A percentile compares a stretch with the other conserved stretches of the same genome.
phyloP scores from a whole-genome alignment of 108 stramenopile species.

The Pseudonitzschia pungens region DNA sequence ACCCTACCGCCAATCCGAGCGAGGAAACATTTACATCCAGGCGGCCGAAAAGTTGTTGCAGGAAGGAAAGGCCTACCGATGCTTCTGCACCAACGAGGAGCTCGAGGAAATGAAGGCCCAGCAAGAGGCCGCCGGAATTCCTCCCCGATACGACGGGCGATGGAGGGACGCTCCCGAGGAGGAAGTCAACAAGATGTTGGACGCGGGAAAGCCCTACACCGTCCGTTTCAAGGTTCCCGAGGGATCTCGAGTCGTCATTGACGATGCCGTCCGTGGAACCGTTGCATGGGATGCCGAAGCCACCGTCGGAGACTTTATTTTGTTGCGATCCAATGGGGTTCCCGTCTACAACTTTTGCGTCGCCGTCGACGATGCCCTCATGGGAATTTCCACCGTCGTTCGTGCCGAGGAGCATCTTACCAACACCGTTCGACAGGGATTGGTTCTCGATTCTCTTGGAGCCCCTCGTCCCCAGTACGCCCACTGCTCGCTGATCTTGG shows the following conservation, averaged over 20 bases:
- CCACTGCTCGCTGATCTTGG: constrained; percentile 96
- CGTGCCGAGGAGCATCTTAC: constrained; percentile 98
- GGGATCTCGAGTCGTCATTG: constrained; percentile 83
- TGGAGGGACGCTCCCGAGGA: constrained; percentile 96
- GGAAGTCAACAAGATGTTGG: constrained; percentile 76
- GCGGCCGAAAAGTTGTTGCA: constrained; percentile 64
- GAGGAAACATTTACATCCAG: constrained; percentile 66
- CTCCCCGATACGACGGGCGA: constrained; percentile 91
- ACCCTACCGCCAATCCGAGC: constrained; percentile 88
- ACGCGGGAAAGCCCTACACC: constrained; percentile 80
- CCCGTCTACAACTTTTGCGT: constrained; percentile 99
- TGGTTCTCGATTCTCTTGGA: constrained; percentile 87
- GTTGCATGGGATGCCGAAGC: constrained; percentile 96
- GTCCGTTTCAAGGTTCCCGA: constrained; percentile 90
- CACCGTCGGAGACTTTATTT: constrained; percentile 96
- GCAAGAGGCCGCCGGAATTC: constrained; percentile 76
- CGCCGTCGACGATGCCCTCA: constrained; percentile 94
- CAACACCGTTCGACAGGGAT: constrained; percentile 92
- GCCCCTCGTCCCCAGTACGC: constrained; percentile 91
- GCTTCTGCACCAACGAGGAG: constrained; percentile 95
- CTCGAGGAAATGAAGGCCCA: constrained; percentile 87
- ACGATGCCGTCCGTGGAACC: constrained; percentile 92
- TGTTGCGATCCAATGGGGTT: constrained; percentile 89
- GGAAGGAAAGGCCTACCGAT: constrained; percentile 89
- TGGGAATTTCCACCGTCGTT: constrained; percentile 96